Percentiles rank a stretch among this genome's conserved stretches.
phyloP scores from a whole-genome alignment of 345 rosid species.

The Pistacia integerrima region DNA sequence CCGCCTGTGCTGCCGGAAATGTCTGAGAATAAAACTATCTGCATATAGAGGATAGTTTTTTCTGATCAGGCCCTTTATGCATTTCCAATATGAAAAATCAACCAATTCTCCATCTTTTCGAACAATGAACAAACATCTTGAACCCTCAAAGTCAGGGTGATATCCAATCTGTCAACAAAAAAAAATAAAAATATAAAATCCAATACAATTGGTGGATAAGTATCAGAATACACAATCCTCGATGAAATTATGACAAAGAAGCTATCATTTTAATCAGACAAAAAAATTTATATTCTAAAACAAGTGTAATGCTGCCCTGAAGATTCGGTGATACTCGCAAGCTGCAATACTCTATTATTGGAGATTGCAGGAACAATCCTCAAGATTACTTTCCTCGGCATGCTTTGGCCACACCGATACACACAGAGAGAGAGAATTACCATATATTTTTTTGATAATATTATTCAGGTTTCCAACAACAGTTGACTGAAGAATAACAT shows the following conservation, averaged over 20 bases:
- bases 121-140: slow-evolving; percentile 82
- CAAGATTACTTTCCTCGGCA: background rate
- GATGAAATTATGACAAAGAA: background rate
- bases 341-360: background rate
- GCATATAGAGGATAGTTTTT: slow-evolving; percentile 91
- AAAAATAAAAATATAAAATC: background rate
- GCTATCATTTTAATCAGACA: background rate
- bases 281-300: background rate
- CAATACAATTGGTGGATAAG: background rate
- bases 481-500: background rate
- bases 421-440: background rate
- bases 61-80: slow-evolving; percentile 87
- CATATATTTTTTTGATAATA: background rate
- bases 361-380: background rate
- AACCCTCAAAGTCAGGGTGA: slow-evolving; percentile 81
- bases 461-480: background rate
- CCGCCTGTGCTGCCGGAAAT: slow-evolving; percentile 65
- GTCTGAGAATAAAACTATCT: slow-evolving; percentile 85
- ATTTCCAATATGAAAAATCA: slow-evolving; percentile 98
- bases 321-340: background rate
- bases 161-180: slow-evolving; percentile 64
- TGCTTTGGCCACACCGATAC: background rate
- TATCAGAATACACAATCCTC: background rate
- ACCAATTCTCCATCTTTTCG: slow-evolving; percentile 73
- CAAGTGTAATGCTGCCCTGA: background rate